Conservation (phyloP, 1,284 basidiomycete genomes). For the Leccinum pachyderme region DNA sequence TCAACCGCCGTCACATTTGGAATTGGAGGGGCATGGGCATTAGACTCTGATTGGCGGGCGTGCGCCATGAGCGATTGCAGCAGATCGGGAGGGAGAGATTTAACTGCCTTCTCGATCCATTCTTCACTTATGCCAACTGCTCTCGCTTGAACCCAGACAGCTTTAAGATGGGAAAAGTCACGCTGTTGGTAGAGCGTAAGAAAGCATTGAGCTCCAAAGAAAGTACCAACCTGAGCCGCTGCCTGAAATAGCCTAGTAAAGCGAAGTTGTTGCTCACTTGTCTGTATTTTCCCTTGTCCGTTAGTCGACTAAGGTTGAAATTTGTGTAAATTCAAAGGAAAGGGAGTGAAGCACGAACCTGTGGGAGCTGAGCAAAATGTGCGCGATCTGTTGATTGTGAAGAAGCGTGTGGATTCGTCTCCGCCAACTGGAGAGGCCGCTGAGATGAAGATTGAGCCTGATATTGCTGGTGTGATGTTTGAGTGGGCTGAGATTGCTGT, state of each 20-base stretch:
- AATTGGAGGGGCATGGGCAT: background rate
- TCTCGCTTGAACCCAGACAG: constrained; percentile 15
- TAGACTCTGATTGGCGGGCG: background rate
- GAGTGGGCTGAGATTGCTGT: background rate
- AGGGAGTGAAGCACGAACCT: constrained; percentile 1
- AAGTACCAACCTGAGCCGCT: constrained; percentile 19
- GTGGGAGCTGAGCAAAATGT: constrained; percentile 6
- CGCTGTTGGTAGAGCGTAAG: constrained; percentile 15
- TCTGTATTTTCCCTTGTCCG: constrained; percentile 5
- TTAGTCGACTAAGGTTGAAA: background rate
- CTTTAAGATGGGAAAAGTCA: constrained; percentile 15
- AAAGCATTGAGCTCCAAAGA: background rate
- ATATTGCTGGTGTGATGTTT: background rate
- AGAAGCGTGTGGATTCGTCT: background rate
- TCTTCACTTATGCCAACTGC: constrained; percentile 17
- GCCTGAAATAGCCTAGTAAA: constrained; percentile 24
- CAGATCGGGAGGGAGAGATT: constrained; percentile 18
- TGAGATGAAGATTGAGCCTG: background rate
- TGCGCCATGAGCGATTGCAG: constrained; percentile 15
- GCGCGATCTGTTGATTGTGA: background rate
- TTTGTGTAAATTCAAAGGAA: constrained; percentile 1
- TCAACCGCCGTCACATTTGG: background rate
- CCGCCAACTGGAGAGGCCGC: background rate
- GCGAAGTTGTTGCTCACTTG: background rate
- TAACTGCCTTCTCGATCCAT: constrained; percentile 23